These are phyloP conservation scores for Camelina neglecta DNA, from an alignment of 345 rosid species.

Conservation along the genomic window DNA sequence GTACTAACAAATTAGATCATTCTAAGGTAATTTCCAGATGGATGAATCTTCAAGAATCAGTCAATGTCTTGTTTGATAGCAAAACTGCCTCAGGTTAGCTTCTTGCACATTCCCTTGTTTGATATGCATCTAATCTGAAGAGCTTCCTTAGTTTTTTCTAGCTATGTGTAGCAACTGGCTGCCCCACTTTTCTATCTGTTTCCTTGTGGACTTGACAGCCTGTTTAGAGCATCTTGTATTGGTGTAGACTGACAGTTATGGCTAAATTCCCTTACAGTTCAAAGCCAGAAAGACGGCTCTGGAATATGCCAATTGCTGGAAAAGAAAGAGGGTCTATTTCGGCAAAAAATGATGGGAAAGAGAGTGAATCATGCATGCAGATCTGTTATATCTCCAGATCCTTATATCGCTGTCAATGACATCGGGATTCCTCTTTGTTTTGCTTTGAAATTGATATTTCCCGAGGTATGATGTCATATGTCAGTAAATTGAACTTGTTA, in stretches of 20 bases:
- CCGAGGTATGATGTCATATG: slow-evolving; percentile 66
- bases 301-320: slow-evolving; percentile 96
- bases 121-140: slow-evolving; percentile 18
- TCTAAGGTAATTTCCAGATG: slow-evolving; percentile 57
- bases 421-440: slow-evolving; percentile 97
- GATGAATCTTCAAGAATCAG: slow-evolving; percentile 89
- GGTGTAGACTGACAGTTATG: slow-evolving; percentile 30
- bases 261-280: slow-evolving; percentile 49
- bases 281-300: slow-evolving; percentile 61
- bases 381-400: slow-evolving; percentile 99
- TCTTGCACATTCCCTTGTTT: slow-evolving; percentile 25
- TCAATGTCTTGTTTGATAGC: slow-evolving; percentile 77
- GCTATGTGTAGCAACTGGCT: slow-evolving; percentile 29
- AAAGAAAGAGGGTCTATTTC: slow-evolving; percentile 94
- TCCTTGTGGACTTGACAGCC: slow-evolving; percentile 8
- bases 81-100: slow-evolving; percentile 74
- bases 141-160: slow-evolving; percentile 13
- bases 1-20: slow-evolving; percentile 47
- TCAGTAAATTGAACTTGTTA: slow-evolving; percentile 15
- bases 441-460: slow-evolving; percentile 85
- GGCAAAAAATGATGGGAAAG: slow-evolving; percentile 99
- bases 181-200: slow-evolving; percentile 2
- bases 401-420: slow-evolving; percentile 93
- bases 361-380: slow-evolving; percentile 97
- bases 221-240: not conserved